Evolutionary conservation across 768 basidiomycete species (phyloP).

Genomic region (Tephrocybe sp.): DNA sequence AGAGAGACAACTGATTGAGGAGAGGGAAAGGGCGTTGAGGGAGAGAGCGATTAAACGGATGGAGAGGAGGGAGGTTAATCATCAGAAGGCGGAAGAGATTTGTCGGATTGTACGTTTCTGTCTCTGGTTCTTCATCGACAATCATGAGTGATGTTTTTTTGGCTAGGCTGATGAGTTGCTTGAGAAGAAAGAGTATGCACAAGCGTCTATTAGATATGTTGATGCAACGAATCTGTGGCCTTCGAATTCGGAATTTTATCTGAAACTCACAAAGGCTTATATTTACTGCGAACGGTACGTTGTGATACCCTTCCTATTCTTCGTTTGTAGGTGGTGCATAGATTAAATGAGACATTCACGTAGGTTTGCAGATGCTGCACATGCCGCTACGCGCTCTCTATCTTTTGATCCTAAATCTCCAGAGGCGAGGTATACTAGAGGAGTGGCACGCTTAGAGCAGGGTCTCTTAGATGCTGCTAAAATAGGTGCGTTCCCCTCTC

Average conservation of each 20-base stretch:
- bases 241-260: conserved; percentile 18
- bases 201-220: conserved; percentile 30
- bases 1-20: conserved; percentile 6
- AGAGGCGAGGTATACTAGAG: conserved; percentile 19
- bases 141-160: not conserved
- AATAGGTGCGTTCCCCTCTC: conserved; percentile 21
- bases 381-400: conserved; percentile 22
- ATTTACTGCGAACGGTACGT: conserved; percentile 17
- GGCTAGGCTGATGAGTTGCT: conserved; percentile 33
- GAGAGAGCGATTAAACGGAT: conserved; percentile 17
- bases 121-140: too few species aligned
- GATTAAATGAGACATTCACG: too few species aligned
- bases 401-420: conserved; percentile 20
- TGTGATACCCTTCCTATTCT: too few species aligned
- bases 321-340: not conserved
- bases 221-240: conserved; percentile 27
- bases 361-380: conserved; percentile 20
- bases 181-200: conserved; percentile 28
- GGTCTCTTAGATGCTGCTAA: conserved; percentile 21
- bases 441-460: conserved; percentile 21
- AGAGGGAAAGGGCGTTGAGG: conserved; percentile 11
- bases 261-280: conserved; percentile 18
- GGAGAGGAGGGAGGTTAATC: conserved; percentile 14
- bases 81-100: conserved; percentile 16
- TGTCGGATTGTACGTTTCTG: conserved; percentile 17